Percentiles rank a stretch among this genome's conserved stretches.
Conservation (phyloP, 192 early-diverging fungal genomes). For the Podila epicladia region DNA sequence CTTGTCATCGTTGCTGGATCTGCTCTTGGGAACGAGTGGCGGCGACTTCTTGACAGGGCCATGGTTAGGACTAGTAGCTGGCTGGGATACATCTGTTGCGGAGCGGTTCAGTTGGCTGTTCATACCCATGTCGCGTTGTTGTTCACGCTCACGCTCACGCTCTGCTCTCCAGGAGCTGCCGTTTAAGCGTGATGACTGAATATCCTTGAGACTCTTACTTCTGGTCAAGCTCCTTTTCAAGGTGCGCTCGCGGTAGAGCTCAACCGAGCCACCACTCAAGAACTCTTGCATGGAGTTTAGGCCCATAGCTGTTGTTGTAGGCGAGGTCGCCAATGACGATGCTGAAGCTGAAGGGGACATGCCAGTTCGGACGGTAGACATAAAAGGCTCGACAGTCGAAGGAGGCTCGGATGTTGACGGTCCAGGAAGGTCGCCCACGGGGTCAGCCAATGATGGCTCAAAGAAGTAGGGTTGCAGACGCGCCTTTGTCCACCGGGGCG, state of each 20-base stretch:
- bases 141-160: constrained; percentile 27
- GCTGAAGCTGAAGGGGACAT: constrained; percentile 18
- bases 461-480: constrained; percentile 49
- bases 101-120: not conserved
- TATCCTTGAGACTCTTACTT: constrained; percentile 47
- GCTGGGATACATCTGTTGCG: not conserved
- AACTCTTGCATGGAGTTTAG: constrained; percentile 41
- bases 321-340: constrained; percentile 2
- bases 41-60: constrained; percentile 23
- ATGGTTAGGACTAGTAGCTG: not conserved
- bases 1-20: constrained; percentile 15
- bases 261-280: constrained; percentile 34
- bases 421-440: constrained; percentile 26
- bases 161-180: constrained; percentile 44
- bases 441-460: constrained; percentile 23
- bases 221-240: constrained; percentile 43
- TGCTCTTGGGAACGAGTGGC: constrained; percentile 20
- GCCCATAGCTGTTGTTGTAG: constrained; percentile 3
- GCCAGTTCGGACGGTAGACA: not conserved
- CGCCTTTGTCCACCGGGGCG: constrained; percentile 46
- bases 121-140: not conserved
- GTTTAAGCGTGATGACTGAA: constrained; percentile 36
- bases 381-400: not conserved
- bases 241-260: constrained; percentile 38
- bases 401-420: not conserved